Conservation (phyloP, 1,284 basidiomycete genomes). For the Xerocomus minutiporus region DNA sequence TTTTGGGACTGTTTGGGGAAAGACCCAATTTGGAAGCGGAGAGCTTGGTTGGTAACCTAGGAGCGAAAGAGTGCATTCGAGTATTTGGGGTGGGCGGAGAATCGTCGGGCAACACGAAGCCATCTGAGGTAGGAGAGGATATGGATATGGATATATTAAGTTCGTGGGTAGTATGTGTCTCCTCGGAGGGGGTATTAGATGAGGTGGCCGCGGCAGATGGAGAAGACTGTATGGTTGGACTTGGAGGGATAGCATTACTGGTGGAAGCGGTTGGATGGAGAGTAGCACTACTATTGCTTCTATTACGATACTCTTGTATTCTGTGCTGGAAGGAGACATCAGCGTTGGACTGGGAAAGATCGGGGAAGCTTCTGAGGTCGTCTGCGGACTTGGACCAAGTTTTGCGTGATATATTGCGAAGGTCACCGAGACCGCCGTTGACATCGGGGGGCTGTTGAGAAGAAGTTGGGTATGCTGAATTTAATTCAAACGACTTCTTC, state of each 20-base stretch:
- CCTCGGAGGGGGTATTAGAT: constrained; percentile 24
- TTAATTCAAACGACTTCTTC: constrained; percentile 46
- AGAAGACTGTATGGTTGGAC: constrained; percentile 43
- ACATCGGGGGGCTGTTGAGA: constrained; percentile 35
- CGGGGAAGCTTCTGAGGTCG: constrained; percentile 58
- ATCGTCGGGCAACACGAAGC: constrained; percentile 22
- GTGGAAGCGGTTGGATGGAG: constrained; percentile 22
- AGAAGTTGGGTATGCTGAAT: constrained; percentile 34
- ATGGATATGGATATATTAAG: constrained; percentile 36
- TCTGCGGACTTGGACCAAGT: constrained; percentile 76
- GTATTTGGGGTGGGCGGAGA: constrained; percentile 22
- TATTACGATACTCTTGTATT: constrained; percentile 56
- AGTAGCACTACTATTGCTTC: constrained; percentile 40
- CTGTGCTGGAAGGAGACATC: constrained; percentile 55
- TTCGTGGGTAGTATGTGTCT: constrained; percentile 18
- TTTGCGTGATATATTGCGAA: constrained; percentile 62
- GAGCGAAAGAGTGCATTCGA: constrained; percentile 55
- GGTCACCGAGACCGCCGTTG: constrained; percentile 51
- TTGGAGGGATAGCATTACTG: constrained; percentile 31
- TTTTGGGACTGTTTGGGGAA: constrained; percentile 44
- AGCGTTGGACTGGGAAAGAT: constrained; percentile 42
- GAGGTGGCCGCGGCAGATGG: constrained; percentile 33
- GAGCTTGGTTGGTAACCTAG: constrained; percentile 64
- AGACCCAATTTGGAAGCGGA: constrained; percentile 45
- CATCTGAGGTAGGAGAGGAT: constrained; percentile 28